A percentile compares a stretch with the other conserved stretches of the same genome.
phyloP scores from a whole-genome alignment of 2,329 filamentous ascomycete species.

The Penicillium sp. region DNA sequence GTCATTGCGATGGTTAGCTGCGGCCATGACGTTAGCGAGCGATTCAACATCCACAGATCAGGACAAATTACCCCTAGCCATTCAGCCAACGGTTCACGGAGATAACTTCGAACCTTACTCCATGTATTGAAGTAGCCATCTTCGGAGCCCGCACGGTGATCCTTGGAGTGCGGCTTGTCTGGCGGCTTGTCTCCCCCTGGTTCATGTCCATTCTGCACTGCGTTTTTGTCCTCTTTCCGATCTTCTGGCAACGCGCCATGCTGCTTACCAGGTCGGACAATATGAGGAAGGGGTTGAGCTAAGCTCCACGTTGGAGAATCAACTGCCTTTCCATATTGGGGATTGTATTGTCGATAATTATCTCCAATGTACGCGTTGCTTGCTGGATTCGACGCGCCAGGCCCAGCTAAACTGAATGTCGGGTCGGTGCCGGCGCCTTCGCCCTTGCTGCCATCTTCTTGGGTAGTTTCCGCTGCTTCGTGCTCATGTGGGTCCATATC shows the following conservation, averaged over 20 bases:
- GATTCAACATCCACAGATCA: background rate
- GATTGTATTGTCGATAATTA: constrained; percentile 42
- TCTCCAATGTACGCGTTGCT: constrained; percentile 8
- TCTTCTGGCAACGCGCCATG: constrained; percentile 16
- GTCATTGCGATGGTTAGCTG: constrained; percentile 30
- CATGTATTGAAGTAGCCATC: constrained; percentile 28
- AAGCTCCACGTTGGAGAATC: constrained; percentile 52
- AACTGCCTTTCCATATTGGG: constrained; percentile 50
- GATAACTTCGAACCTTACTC: constrained; percentile 25
- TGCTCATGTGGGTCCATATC: background rate
- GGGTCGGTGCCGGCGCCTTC: constrained; percentile 10
- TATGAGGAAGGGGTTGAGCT: constrained; percentile 52
- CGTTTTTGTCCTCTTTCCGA: constrained; percentile 9
- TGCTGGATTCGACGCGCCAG: constrained; percentile 10
- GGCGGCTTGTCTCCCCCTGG: background rate
- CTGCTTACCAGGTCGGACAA: constrained; percentile 51
- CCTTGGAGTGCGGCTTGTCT: background rate
- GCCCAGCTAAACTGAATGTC: constrained; percentile 12
- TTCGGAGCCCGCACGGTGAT: background rate
- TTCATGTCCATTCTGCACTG: constrained; percentile 1
- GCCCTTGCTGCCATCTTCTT: constrained; percentile 13
- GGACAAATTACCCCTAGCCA: constrained; percentile 25
- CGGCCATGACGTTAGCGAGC: constrained; percentile 1
- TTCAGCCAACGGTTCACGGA: constrained; percentile 32
- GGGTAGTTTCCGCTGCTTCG: constrained; percentile 5